Conservation (phyloP, 139 green algal genomes). For the Asterochloris erici region DNA sequence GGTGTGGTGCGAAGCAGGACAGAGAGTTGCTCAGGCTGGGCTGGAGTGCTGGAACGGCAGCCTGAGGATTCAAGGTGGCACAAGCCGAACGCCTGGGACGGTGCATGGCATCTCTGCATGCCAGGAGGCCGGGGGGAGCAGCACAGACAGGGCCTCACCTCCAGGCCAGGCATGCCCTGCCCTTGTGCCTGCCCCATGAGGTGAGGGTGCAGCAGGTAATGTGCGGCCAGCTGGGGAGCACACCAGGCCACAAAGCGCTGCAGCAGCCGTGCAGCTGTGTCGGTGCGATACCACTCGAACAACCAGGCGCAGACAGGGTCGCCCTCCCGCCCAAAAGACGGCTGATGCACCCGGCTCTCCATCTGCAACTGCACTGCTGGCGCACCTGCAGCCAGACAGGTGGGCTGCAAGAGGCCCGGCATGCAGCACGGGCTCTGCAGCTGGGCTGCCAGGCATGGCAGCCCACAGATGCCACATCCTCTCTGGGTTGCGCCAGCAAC, state of each 20-base stretch:
- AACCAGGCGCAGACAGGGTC: constrained; percentile 11
- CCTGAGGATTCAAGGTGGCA: background rate
- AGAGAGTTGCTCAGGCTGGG: background rate
- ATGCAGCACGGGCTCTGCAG: background rate
- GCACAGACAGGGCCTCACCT: background rate
- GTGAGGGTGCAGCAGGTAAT: background rate
- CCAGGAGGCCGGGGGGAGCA: background rate
- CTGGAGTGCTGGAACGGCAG: background rate
- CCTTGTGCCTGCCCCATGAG: background rate
- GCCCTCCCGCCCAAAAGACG: constrained; percentile 3
- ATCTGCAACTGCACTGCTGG: background rate
- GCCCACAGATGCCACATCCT: background rate
- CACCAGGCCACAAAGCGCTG: constrained; percentile 8
- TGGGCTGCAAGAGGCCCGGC: background rate
- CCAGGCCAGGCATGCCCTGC: constrained; percentile 7
- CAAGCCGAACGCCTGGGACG: background rate
- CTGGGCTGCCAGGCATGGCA: background rate
- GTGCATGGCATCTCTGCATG: background rate
- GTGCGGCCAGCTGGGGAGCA: background rate
- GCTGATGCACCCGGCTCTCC: background rate
- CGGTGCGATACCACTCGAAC: constrained; percentile 9
- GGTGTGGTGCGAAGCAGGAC: background rate
- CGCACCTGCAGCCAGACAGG: background rate
- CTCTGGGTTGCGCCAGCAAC: background rate
- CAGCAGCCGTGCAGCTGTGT: background rate